phyloP scores from a whole-genome alignment of 345 rosid species.

The Streptanthus diversifolius region DNA sequence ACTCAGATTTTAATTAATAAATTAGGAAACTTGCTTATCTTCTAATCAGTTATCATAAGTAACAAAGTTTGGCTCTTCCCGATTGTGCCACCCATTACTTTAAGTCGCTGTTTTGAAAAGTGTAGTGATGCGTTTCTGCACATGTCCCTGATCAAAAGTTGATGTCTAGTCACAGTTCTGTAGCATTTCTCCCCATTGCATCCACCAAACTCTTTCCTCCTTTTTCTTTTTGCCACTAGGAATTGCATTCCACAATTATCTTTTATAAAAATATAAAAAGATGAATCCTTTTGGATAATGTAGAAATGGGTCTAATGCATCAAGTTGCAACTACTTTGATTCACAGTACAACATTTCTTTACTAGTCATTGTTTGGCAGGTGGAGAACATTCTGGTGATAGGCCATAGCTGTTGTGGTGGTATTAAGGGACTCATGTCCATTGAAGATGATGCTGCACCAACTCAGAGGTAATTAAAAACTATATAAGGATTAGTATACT shows the following conservation, averaged over 20 bases:
- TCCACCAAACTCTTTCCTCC: background rate
- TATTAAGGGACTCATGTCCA: slow-evolving; percentile 89
- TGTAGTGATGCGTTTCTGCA: slow-evolving; percentile 8
- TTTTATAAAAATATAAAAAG: background rate
- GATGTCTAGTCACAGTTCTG: slow-evolving; percentile 20
- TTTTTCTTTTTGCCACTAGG: slow-evolving; percentile 13
- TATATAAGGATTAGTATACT: too few species aligned
- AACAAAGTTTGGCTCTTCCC: background rate
- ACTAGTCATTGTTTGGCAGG: slow-evolving; percentile 38
- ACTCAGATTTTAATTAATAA: background rate
- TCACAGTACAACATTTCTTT: background rate
- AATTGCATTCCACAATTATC: background rate
- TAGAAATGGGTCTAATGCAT: slow-evolving; percentile 10
- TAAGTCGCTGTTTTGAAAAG: slow-evolving; percentile 14
- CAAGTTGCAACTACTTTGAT: slow-evolving; percentile 3
- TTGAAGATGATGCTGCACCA: slow-evolving; percentile 51
- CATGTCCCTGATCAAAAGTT: slow-evolving; percentile 19
- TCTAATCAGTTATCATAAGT: background rate
- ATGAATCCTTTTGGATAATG: slow-evolving; percentile 15
- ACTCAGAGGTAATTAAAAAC: slow-evolving; percentile 19
- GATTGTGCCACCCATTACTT: background rate
- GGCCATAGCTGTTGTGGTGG: slow-evolving; percentile 98
- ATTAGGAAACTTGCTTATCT: background rate
- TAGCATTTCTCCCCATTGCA: slow-evolving; percentile 17
- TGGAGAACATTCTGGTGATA: slow-evolving; percentile 71